phyloP scores from a whole-genome alignment of 345 rosid species.

The Luvunga scandens region DNA sequence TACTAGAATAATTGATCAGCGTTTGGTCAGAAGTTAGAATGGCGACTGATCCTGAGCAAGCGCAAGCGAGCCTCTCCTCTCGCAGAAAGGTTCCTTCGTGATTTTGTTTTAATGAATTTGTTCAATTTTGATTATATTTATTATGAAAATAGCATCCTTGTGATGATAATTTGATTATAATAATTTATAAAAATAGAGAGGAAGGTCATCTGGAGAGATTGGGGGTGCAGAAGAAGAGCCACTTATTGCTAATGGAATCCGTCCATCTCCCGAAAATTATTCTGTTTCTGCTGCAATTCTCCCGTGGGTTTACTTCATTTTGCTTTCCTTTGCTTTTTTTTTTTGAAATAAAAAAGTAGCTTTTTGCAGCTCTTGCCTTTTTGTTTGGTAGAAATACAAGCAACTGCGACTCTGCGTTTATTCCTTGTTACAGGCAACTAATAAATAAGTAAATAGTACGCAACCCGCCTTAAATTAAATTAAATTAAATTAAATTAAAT shows the following conservation, averaged over 20 bases:
- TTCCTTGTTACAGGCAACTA: too few species aligned
- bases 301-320: conserved; percentile 50
- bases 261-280: conserved; percentile 45
- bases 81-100: conserved; percentile 34
- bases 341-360: too few species aligned
- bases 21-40: conserved; percentile 17
- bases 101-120: not conserved
- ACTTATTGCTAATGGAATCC: conserved; percentile 59
- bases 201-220: conserved; percentile 64
- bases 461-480: not conserved
- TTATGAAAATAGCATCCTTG: too few species aligned
- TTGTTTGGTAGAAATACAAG: accelerated
- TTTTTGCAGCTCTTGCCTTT: too few species aligned
- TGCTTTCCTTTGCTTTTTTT: not conserved
- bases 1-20: not conserved
- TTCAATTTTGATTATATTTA: too few species aligned
- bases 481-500: too few species aligned
- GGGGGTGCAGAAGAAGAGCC: conserved; percentile 37
- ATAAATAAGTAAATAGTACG: too few species aligned
- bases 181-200: conserved; percentile 32
- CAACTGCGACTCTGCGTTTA: too few species aligned
- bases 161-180: not conserved
- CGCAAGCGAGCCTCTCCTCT: conserved; percentile 30
- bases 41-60: conserved; percentile 57
- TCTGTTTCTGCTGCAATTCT: conserved; percentile 60